These are phyloP conservation scores for Brassica incana DNA, from an alignment of 345 rosid genomes.

Conservation along the genomic window DNA sequence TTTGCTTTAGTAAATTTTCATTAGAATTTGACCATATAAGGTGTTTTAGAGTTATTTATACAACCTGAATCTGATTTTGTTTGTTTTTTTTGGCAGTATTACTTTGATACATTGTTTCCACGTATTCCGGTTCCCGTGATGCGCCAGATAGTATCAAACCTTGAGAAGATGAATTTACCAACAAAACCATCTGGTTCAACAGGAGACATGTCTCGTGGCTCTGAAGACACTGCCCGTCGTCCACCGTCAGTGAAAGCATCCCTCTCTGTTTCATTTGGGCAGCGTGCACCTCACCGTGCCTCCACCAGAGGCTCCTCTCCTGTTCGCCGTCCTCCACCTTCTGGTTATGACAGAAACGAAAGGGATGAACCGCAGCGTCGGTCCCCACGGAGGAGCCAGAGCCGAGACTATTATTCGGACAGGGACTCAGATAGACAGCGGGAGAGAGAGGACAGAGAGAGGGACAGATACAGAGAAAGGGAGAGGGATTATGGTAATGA, in stretches of 20 bases:
- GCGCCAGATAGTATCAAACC: slow-evolving; percentile 76
- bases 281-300: slow-evolving; percentile 99
- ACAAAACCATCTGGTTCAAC: slow-evolving; percentile 81
- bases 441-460: slow-evolving; percentile 47
- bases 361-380: slow-evolving; percentile 50
- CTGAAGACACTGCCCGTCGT: slow-evolving; percentile 94
- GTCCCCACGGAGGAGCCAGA: slow-evolving; percentile 72
- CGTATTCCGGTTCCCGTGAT: slow-evolving; percentile 94
- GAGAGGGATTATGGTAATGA: slow-evolving; percentile 47
- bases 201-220: slow-evolving; percentile 78
- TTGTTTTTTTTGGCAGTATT: slow-evolving; percentile 64
- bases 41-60: background rate
- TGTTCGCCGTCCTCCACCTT: slow-evolving; percentile 79
- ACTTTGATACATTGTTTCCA: slow-evolving; percentile 94
- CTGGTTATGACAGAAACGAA: slow-evolving; percentile 55
- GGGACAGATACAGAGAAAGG: slow-evolving; percentile 45
- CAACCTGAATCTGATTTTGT: background rate
- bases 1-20: background rate
- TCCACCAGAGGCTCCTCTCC: slow-evolving; percentile 98
- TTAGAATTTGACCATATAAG: background rate
- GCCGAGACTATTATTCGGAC: slow-evolving; percentile 68
- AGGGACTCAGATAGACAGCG: slow-evolving; percentile 56
- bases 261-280: slow-evolving; percentile 97
- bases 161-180: slow-evolving; percentile 91
- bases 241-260: slow-evolving; percentile 99